Conservation (phyloP, 1,284 basidiomycete genomes). For the Termitomyces sp. region DNA sequence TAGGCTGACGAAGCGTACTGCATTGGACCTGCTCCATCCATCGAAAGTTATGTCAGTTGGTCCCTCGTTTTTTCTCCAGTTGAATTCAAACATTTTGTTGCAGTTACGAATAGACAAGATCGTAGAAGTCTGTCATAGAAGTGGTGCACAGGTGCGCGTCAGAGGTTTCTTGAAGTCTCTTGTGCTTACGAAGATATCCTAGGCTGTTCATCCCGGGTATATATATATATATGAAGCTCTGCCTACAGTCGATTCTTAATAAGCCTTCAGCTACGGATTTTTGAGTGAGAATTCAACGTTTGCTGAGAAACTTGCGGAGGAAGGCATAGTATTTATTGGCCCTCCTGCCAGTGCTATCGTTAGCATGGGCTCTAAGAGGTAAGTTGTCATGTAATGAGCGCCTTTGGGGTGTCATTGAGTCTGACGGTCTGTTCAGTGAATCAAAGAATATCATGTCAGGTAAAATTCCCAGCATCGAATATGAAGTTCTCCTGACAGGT, state of each 20-base stretch:
- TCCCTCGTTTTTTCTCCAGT: background rate
- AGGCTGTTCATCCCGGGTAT: conserved; percentile 83
- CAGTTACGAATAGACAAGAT: conserved; percentile 88
- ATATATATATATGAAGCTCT: background rate
- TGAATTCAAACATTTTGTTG: conserved; percentile 5
- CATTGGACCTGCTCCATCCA: conserved; percentile 85
- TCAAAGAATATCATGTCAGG: conserved; percentile 90
- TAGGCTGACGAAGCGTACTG: conserved; percentile 96
- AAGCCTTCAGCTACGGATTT: conserved; percentile 74
- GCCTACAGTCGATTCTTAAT: background rate
- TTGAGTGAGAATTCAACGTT: conserved; percentile 91
- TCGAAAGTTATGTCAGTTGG: conserved; percentile 79
- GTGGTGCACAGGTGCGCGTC: conserved; percentile 74
- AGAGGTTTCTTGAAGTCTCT: background rate
- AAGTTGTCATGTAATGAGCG: conserved; percentile 5
- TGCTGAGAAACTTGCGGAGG: conserved; percentile 78
- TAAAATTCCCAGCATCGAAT: conserved; percentile 21
- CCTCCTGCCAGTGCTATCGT: conserved; percentile 92
- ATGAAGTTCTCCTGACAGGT: background rate
- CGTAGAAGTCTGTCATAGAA: conserved; percentile 72
- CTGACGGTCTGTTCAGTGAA: conserved; percentile 41
- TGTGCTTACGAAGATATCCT: background rate
- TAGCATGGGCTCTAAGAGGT: conserved; percentile 91
- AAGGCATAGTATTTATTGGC: conserved; percentile 94
- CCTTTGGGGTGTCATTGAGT: conserved; percentile 8